These are phyloP conservation scores for Kazachstania africana DNA, from an alignment of 805 yeast genomes.

Conservation along the genomic window DNA sequence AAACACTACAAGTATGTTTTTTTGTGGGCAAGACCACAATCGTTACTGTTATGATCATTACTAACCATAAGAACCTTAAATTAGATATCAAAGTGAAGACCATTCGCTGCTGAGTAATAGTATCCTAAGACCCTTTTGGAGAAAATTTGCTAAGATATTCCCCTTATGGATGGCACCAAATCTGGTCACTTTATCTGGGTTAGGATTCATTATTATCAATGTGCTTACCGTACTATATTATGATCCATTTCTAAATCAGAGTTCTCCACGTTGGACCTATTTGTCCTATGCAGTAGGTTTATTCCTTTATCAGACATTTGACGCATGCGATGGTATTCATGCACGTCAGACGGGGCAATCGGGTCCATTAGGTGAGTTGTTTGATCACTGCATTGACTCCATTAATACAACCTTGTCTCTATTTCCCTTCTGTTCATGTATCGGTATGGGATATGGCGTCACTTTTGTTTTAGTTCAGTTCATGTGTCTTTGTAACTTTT, in stretches of 20 bases:
- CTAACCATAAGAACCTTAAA: no score
- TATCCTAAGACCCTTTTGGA: slow-evolving; percentile 76
- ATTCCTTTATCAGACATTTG: slow-evolving; percentile 88
- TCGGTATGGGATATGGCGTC: slow-evolving; percentile 65
- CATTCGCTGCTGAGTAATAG: slow-evolving; percentile 70
- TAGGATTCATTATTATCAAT: slow-evolving; percentile 57
- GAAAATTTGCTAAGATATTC: slow-evolving; percentile 54
- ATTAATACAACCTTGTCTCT: slow-evolving; percentile 74
- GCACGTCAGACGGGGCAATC: slow-evolving; percentile 94
- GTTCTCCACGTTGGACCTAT: slow-evolving; percentile 69
- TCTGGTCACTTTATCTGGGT: slow-evolving; percentile 71
- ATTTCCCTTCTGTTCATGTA: slow-evolving; percentile 60
- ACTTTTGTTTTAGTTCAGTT: slow-evolving; percentile 53
- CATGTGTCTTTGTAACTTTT: slow-evolving; percentile 70
- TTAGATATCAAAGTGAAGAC: slow-evolving; percentile 71
- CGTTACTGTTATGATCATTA: no score
- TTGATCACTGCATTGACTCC: slow-evolving; percentile 79
- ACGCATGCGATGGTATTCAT: slow-evolving; percentile 92
- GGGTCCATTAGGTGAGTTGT: slow-evolving; percentile 89
- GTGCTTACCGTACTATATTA: slow-evolving; percentile 54
- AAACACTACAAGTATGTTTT: slow-evolving; percentile 37
- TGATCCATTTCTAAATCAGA: slow-evolving; percentile 55
- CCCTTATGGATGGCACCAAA: slow-evolving; percentile 91
- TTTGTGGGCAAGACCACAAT: no score
- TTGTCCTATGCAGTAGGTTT: slow-evolving; percentile 70